phyloP scores from a whole-genome alignment of 768 basidiomycete genomes.

The Rubroboletus satanas region DNA sequence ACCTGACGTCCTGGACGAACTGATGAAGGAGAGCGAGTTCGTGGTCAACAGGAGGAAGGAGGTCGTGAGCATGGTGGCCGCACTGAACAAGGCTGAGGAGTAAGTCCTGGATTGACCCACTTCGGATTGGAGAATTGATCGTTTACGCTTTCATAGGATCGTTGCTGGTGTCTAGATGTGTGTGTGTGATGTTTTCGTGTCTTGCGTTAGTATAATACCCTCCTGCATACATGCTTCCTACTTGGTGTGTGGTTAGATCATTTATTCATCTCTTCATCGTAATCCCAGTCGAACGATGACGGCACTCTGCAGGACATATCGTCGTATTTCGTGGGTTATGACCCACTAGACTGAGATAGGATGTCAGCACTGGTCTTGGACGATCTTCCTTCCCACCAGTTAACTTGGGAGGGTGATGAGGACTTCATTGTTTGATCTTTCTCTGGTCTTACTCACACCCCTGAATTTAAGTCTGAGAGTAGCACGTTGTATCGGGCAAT shows the following conservation, averaged over 20 bases:
- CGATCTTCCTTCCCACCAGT: background rate
- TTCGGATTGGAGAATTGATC: constrained; percentile 10
- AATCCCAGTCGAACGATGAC: background rate
- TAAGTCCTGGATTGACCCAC: constrained; percentile 50
- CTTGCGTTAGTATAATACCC: constrained; percentile 30
- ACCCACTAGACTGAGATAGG: background rate
- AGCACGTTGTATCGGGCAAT: background rate
- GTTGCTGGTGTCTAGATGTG: constrained; percentile 54
- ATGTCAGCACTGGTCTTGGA: background rate
- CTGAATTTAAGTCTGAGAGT: too few relatives aligned
- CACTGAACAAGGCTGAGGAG: constrained; percentile 97
- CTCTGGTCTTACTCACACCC: background rate
- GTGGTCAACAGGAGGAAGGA: constrained; percentile 91
- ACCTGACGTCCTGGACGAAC: constrained; percentile 89
- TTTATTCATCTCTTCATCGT: constrained; percentile 9
- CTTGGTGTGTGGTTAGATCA: constrained; percentile 17
- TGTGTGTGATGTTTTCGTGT: constrained; percentile 2
- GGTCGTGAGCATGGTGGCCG: constrained; percentile 87
- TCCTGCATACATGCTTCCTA: constrained; percentile 21
- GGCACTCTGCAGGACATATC: background rate
- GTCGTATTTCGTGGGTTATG: background rate
- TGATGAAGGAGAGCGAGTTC: constrained; percentile 91
- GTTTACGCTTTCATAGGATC: constrained; percentile 38
- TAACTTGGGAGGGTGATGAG: background rate
- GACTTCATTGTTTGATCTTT: background rate